phyloP scores from a whole-genome alignment of 1,284 basidiomycete genomes.

The Cryptococcus hybrid region DNA sequence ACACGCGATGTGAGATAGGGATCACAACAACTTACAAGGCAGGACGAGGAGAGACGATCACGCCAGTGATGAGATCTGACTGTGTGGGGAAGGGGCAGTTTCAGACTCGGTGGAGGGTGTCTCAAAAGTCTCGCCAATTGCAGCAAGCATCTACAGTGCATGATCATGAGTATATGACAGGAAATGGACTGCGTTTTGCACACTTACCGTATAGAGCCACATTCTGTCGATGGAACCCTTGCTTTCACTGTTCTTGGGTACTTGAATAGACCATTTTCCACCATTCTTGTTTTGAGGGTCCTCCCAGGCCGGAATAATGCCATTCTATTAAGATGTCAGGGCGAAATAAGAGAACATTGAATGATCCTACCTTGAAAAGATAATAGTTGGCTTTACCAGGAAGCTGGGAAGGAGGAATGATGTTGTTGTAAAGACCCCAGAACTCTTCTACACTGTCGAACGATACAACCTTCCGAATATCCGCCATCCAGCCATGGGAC shows the following conservation, averaged over 20 bases:
- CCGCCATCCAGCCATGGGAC: slow-evolving; percentile 78
- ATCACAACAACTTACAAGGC: slow-evolving; percentile 61
- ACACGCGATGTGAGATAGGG: background rate
- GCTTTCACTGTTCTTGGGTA: slow-evolving; percentile 90
- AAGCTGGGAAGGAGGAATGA: slow-evolving; percentile 88
- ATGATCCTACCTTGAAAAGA: slow-evolving; percentile 73
- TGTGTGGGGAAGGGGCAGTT: slow-evolving; percentile 46
- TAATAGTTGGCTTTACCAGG: slow-evolving; percentile 98
- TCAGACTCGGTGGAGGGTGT: slow-evolving; percentile 56
- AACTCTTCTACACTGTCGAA: slow-evolving; percentile 97
- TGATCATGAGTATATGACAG: too few species aligned
- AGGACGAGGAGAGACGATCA: slow-evolving; percentile 90
- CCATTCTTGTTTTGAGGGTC: slow-evolving; percentile 93
- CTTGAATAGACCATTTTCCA: slow-evolving; percentile 97
- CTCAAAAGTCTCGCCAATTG: slow-evolving; percentile 95
- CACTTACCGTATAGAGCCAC: slow-evolving; percentile 92
- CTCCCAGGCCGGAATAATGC: slow-evolving; percentile 95
- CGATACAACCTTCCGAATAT: slow-evolving; percentile 88
- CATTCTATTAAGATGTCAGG: slow-evolving; percentile 60
- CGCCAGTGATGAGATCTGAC: slow-evolving; percentile 79
- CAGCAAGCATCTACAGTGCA: slow-evolving; percentile 78
- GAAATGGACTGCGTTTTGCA: background rate
- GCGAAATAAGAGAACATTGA: background rate
- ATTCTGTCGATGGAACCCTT: slow-evolving; percentile 80
- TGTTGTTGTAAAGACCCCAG: slow-evolving; percentile 99